Conservation (phyloP, 148 eudicot genomes). For the Spergularia bocconei region DNA sequence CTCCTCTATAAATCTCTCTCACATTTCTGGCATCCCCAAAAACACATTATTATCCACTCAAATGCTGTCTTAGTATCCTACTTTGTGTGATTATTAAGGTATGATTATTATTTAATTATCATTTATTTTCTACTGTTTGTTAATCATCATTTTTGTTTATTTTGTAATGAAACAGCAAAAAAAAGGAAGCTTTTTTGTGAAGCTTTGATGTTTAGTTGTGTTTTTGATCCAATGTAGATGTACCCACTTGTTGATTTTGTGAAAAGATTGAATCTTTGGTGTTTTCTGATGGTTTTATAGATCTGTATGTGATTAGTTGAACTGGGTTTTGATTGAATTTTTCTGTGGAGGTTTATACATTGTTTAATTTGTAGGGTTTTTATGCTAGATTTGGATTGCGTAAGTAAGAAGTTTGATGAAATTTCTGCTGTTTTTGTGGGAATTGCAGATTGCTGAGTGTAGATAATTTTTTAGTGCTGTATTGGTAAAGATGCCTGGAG, state of each 20-base stretch:
- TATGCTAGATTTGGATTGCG: not conserved
- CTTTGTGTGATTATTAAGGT: slow-evolving; percentile 40
- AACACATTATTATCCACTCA: slow-evolving; percentile 11
- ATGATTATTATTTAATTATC: slow-evolving; percentile 6
- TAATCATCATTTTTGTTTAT: not conserved
- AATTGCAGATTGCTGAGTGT: slow-evolving; percentile 31
- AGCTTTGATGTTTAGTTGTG: not conserved
- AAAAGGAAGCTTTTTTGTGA: not conserved
- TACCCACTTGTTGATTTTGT: slow-evolving; percentile 20
- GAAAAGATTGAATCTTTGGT: slow-evolving; percentile 3
- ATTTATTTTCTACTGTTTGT: not conserved
- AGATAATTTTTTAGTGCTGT: slow-evolving; percentile 9
- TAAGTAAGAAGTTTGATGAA: slow-evolving; percentile 2
- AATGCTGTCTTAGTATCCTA: slow-evolving; percentile 5
- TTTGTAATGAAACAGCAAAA: slow-evolving; percentile 5
- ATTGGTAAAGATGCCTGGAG: slow-evolving; percentile 67
- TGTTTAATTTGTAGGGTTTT: slow-evolving; percentile 14
- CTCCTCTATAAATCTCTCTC: slow-evolving; percentile 24
- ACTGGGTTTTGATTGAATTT: slow-evolving; percentile 11
- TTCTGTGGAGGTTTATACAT: not conserved
- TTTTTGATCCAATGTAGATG: not conserved
- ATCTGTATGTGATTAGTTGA: slow-evolving; percentile 18
- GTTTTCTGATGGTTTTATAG: slow-evolving; percentile 3
- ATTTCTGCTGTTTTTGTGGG: slow-evolving; percentile 7
- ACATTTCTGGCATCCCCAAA: not conserved